phyloP scores from a whole-genome alignment of 2,329 filamentous ascomycete species.

The Ophiostoma tasmaniense region DNA sequence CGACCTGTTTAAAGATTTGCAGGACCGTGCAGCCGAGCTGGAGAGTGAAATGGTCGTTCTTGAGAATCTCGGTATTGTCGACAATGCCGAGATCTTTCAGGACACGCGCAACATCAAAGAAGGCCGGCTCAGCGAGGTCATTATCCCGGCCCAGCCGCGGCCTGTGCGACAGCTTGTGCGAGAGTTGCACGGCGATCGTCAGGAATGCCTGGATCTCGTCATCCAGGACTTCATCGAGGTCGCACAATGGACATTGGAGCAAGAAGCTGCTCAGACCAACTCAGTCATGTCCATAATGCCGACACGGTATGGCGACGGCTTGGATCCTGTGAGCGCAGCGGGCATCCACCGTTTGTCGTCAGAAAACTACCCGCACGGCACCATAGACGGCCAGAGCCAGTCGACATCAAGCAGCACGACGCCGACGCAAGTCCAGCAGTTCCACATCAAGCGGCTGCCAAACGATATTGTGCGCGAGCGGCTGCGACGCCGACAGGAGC shows the following conservation, averaged over 20 bases:
- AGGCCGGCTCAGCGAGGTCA: slow-evolving; percentile 14
- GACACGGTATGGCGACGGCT: neutral
- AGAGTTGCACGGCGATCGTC: slow-evolving; percentile 12
- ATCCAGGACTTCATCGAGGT: slow-evolving; percentile 20
- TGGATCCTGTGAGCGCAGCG: neutral
- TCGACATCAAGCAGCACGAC: neutral
- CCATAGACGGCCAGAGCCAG: neutral
- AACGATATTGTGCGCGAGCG: slow-evolving; percentile 15
- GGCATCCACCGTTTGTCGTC: neutral
- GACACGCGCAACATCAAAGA: slow-evolving; percentile 14
- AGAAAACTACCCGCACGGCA: neutral
- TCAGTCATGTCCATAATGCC: neutral
- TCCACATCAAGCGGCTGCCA: neutral
- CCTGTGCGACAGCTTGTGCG: slow-evolving; percentile 19
- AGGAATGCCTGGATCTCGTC: slow-evolving; percentile 14
- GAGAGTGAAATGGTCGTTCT: slow-evolving; percentile 17
- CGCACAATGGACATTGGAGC: slow-evolving; percentile 16
- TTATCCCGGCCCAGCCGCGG: slow-evolving; percentile 13
- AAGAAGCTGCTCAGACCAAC: neutral
- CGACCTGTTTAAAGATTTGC: slow-evolving; percentile 5
- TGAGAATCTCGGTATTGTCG: slow-evolving; percentile 6
- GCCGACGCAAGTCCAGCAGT: neutral
- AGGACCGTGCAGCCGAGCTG: slow-evolving; percentile 12
- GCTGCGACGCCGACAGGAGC: slow-evolving; percentile 16
- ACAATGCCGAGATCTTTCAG: slow-evolving; percentile 11